Base-by-base conservation (phyloP, 2,329 filamentous ascomycete genomes). In the Pleomassaria siparia region DNA sequence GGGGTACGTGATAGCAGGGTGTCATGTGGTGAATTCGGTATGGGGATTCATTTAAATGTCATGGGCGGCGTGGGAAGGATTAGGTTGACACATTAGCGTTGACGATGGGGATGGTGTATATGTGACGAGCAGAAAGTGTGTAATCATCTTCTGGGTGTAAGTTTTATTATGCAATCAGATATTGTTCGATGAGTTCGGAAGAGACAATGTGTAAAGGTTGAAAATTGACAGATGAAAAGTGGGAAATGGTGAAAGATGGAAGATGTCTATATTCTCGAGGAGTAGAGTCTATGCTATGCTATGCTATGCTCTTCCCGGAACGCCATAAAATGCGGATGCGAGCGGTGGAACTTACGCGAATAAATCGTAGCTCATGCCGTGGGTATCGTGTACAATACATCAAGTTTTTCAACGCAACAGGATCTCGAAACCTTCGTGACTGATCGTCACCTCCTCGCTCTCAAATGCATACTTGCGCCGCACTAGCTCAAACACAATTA, bases 401-500 rank as follows among this genome's bases (percentile, higher is more conserved):
- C 11, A 18, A 12, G 24, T 29, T 25, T n/a, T 12, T 60, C 47
- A 70, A 15, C 56, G 72, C 48, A 90, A 73, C 53, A 89, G 60
- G 59, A 91, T 89, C 59, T 89, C 84, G 57, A 88, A 88, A 1
- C 85, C 85, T 54, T 87, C 85, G 64, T 82, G 82, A 36, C 65
- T 59, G 37, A 73, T 73, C n/a, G 63, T 66, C 9, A 72, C 67
- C 24, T 51, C 62, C 20, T 89, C 56, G 77, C 78, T 53, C 84
- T 83, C 58, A 80, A 81, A 75, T 1, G 84, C 85, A 57, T 89
- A 91, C 70, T 88, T 89, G 28, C 87, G 76, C 47, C 88, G 75
- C 29, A 90, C 83, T 36, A 91, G 64, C 71, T 91, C 88, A 64
- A 91, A 91, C 16, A 89, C 88, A 56, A 91, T 88, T 49, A 91